These are phyloP conservation scores for Globisporangium takayamanum DNA, from an alignment of 352 stramenopile species.

Conservation along the genomic window DNA sequence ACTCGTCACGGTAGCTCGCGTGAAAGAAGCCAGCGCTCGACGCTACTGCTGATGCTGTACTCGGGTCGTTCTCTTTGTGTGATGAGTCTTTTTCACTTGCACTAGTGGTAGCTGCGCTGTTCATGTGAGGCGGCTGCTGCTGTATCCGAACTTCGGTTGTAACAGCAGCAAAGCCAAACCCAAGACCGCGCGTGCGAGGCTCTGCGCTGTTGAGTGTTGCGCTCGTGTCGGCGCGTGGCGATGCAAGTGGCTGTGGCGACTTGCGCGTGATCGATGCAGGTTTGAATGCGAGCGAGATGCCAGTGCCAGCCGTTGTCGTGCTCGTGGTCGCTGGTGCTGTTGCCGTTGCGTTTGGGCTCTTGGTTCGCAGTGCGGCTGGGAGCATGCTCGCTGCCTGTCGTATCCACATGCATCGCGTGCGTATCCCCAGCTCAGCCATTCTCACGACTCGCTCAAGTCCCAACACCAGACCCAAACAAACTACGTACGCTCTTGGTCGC, in stretches of 20 bases:
- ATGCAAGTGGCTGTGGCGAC: neutral
- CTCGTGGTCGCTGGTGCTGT: too few relatives aligned
- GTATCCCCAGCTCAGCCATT: too few relatives aligned
- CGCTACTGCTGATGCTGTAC: conserved; percentile 6
- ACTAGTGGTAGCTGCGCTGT: neutral
- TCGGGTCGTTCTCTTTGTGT: conserved; percentile 2
- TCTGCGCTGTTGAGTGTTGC: conserved; percentile 1
- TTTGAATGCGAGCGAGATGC: conserved; percentile 50
- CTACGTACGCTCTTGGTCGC: conserved; percentile 20
- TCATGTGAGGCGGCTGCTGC: neutral
- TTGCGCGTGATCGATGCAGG: conserved; percentile 49
- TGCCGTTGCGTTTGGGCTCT: conserved; percentile 22
- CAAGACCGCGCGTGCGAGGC: conserved; percentile 1
- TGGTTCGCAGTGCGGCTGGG: conserved; percentile 34
- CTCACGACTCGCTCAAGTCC: too few relatives aligned
- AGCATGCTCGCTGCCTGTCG: conserved; percentile 39
- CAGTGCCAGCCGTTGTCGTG: conserved; percentile 7
- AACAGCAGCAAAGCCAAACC: conserved; percentile 34
- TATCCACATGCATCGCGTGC: too few relatives aligned
- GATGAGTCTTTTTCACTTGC: too few relatives aligned
- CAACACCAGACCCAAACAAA: neutral
- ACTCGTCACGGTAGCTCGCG: conserved; percentile 75
- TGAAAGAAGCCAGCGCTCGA: conserved; percentile 54
- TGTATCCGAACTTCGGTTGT: conserved; percentile 31
- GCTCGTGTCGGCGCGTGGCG: neutral